Evolutionary conservation across 768 basidiomycete genomes (phyloP), one percentile per base, ranked within the genome.

Genomic region (Podaxis sp.): DNA sequence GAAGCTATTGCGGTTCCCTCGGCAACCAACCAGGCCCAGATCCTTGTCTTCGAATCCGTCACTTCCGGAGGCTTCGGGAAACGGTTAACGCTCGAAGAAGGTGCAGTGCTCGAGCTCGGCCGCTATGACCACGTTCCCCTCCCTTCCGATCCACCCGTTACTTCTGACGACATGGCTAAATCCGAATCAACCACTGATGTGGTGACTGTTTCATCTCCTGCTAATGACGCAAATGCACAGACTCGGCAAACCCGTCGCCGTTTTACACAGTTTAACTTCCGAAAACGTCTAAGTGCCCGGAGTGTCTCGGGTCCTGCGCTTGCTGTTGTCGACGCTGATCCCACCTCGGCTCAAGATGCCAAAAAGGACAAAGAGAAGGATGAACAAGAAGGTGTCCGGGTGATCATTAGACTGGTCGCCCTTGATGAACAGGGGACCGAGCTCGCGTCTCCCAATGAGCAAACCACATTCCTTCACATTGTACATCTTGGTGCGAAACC

Each of bases 401-500:
- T 92, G 16, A 82, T 85, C 18, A 95, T 98, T 64, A 80, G 85
- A 28, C 79, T 97, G 38, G 89, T 88, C 18, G 95, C 93, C 3
- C 76, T 95, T 28, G 92, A 94, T 59, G 87, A 86, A 51, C 81
- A 88, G 36, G 90, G 88, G 61, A 79, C 80, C 63, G 84, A 84
- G 65, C 74, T 95, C 21, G 73, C 82, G 4, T 81, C 84, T 3
- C 79, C 82, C 3, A 98, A 98, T 68, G 90, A 94, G 62, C 95
- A 98, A 71, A 82, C 85, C 36, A 96, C 94, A 0, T 95, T 95
- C 70, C 78, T 97, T 48, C 90, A 94, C 59, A 82, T 98, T 62
- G 85, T 92, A 14, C 82, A 91, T 16, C 79, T 91, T 62, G 89
- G 88, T 0, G 60, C 75, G 7, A 71, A 74, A 40, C 72, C 78